phyloP scores from a whole-genome alignment of 371 early-diverging fungal species.

The Phascolomyces articulosus region DNA sequence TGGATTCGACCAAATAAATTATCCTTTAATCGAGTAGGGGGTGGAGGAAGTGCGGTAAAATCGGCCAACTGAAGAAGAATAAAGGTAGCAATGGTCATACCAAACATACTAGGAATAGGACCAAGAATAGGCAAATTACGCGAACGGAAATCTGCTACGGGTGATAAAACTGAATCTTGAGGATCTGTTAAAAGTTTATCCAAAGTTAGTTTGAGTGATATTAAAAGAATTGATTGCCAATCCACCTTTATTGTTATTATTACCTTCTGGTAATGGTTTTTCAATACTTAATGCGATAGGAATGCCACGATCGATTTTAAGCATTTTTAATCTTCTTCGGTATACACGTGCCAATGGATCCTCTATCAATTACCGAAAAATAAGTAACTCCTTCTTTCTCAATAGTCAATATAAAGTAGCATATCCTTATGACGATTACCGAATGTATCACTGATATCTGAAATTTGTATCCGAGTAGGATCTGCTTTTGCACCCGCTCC shows the following conservation, averaged over 20 bases:
- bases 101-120: slow-evolving; percentile 92
- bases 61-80: slow-evolving; percentile 79
- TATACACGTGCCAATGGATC: slow-evolving; percentile 91
- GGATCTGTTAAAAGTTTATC: slow-evolving; percentile 42
- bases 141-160: slow-evolving; percentile 79
- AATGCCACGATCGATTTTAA: slow-evolving; percentile 75
- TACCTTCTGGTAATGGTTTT: slow-evolving; percentile 57
- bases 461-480: slow-evolving; percentile 89
- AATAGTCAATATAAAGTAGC: no score
- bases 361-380: slow-evolving; percentile 50
- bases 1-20: slow-evolving; percentile 74
- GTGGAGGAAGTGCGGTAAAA: slow-evolving; percentile 70
- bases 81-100: slow-evolving; percentile 87
- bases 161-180: background rate
- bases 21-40: slow-evolving; percentile 76
- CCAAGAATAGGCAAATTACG: slow-evolving; percentile 80
- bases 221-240: no score
- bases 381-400: background rate
- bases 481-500: slow-evolving; percentile 95
- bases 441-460: slow-evolving; percentile 87
- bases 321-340: slow-evolving; percentile 70
- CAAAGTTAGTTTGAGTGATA: no score
- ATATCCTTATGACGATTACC: slow-evolving; percentile 51
- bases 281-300: slow-evolving; percentile 92
- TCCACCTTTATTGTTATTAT: slow-evolving; percentile 50